Percentiles rank a stretch among this genome's conserved stretches.
Conservation (phyloP, 78 protist genomes). For the Capsaspora owczarzaki region DNA sequence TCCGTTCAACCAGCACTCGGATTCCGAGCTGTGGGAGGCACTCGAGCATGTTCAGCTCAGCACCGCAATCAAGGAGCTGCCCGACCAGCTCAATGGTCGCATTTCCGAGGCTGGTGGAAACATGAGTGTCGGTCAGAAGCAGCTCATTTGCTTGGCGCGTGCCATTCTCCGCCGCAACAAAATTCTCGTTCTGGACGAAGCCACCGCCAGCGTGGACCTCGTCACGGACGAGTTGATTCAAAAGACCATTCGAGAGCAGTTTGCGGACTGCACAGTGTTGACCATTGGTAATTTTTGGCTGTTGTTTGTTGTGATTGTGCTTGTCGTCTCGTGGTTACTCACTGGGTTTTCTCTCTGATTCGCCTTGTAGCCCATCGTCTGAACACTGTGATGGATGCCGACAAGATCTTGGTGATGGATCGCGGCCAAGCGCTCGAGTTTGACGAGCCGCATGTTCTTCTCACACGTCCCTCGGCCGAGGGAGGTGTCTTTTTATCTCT, state of each 20-base stretch:
- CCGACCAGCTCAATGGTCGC: neutral
- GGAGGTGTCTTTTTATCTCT: no score
- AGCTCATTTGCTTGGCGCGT: constrained; percentile 78
- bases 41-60: constrained; percentile 28
- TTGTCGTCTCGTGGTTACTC: neutral
- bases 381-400: constrained; percentile 72
- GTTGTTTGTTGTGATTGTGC: neutral
- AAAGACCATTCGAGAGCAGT: constrained; percentile 19
- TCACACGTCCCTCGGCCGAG: no score
- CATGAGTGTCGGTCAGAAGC: constrained; percentile 60
- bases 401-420: constrained; percentile 55
- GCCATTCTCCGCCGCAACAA: constrained; percentile 34
- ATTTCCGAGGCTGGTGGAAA: constrained; percentile 37
- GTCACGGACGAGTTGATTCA: constrained; percentile 7
- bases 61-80: neutral
- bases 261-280: constrained; percentile 49
- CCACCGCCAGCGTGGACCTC: constrained; percentile 31
- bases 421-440: constrained; percentile 38
- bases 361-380: constrained; percentile 47
- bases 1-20: constrained; percentile 33
- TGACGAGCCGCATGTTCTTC: constrained; percentile 30
- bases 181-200: constrained; percentile 43
- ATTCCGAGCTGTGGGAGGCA: constrained; percentile 41
- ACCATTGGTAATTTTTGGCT: constrained; percentile 22
- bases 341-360: neutral